phyloP scores from a whole-genome alignment of 305 asterid genomes.

The Plantago coronopus region DNA sequence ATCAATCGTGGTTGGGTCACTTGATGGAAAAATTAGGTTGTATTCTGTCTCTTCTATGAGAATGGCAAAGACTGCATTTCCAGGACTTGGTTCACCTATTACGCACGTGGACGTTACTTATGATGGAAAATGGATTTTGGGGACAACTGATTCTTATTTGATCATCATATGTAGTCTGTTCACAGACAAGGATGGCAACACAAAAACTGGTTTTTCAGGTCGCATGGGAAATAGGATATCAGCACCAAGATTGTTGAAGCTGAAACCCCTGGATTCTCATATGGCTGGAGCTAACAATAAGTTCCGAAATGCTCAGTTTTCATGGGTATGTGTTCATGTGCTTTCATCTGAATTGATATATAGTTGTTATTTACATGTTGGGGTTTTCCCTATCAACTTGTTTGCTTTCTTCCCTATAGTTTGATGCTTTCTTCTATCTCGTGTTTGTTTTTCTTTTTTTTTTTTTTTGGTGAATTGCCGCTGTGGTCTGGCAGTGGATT shows the following conservation, averaged over 20 bases:
- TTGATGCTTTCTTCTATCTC: background rate
- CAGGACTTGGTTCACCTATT: slow-evolving; percentile 93
- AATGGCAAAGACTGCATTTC: slow-evolving; percentile 96
- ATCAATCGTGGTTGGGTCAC: slow-evolving; percentile 91
- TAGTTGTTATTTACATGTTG: too few relatives aligned
- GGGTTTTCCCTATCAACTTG: slow-evolving; percentile 13
- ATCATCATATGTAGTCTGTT: slow-evolving; percentile 77
- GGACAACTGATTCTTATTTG: slow-evolving; percentile 88
- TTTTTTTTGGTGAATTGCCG: too few relatives aligned
- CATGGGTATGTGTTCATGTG: slow-evolving; percentile 73
- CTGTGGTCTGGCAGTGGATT: too few relatives aligned
- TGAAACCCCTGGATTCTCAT: slow-evolving; percentile 80
- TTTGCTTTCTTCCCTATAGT: slow-evolving; percentile 6
- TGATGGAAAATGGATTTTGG: slow-evolving; percentile 97
- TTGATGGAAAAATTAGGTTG: slow-evolving; percentile 95
- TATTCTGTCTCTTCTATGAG: slow-evolving; percentile 89
- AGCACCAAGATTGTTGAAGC: slow-evolving; percentile 89
- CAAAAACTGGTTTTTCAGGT: slow-evolving; percentile 87
- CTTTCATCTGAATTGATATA: slow-evolving; percentile 7
- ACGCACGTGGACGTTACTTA: slow-evolving; percentile 96
- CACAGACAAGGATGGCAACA: slow-evolving; percentile 79
- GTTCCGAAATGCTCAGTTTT: slow-evolving; percentile 92
- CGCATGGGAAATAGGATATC: slow-evolving; percentile 87
- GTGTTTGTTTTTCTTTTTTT: too few relatives aligned
- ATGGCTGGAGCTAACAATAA: slow-evolving; percentile 79